Base-by-base conservation (phyloP, 768 basidiomycete genomes). In the Leccinum boreale region DNA sequence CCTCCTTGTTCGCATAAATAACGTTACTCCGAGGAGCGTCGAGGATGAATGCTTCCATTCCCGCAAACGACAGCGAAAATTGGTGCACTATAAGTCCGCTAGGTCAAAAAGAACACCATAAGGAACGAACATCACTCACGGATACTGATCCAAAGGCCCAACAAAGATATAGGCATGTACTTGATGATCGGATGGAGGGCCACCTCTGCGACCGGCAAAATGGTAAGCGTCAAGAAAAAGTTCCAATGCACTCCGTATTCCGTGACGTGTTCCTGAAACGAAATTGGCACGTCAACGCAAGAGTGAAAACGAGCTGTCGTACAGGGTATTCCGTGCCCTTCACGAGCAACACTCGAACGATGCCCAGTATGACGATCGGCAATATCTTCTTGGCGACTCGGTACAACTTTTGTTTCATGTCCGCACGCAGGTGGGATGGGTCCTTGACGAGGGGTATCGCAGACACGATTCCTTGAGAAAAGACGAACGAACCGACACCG, bases 221-320 rank as follows among this genome's bases (percentile, higher is more conserved):
- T 63, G 0, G 89, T 93, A 21, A 98, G 79, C 0, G 97, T 98
- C 63, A 98, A 81, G 80, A 99, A 99, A 74, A 98, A 98, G 70
- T 98, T 98, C 97, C 97, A 99, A 65, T 98, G 96, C 0, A 85
- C 84, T 0, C 97, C 97, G 62, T 98, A 98, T 74, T 99, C 97
- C 0, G 94, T 88, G 55, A 90, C 87, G 58, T 98, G 97, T 76
- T 98, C 97, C 95, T 88, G 78, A 31, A 23, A 35, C 19, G 12
- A 45, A 19, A 26, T 59, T 21, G 53, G 54, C 54, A 48, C 17
- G 9, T 19, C 29, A 50, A 26, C 3, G 45, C 21, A 39, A 14
- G 1, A 5, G 45, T 5, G 10, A 6, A 3, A n/a, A 49, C 2
- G 6, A 46, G 46, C 39, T 21, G n/a, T 8, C 85, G 24, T 71